These are phyloP conservation scores for Calonectria multiphialidica DNA, from an alignment of 2,329 filamentous ascomycete species.

Conservation along the genomic window DNA sequence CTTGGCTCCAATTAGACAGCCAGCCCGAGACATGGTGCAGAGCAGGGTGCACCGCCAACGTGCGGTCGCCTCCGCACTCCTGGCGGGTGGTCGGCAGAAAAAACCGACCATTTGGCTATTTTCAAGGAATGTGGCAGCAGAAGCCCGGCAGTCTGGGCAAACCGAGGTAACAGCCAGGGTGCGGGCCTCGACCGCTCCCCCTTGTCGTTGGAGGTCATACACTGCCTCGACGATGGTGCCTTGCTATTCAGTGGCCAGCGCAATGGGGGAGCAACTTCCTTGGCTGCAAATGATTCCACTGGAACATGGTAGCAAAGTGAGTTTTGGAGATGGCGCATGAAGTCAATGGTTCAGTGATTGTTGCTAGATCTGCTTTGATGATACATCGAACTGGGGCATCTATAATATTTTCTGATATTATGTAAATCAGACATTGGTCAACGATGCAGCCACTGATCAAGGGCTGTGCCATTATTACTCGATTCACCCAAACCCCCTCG, in stretches of 20 bases:
- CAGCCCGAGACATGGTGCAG: neutral
- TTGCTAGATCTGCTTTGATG: neutral
- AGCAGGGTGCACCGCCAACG: neutral
- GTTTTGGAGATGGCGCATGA: neutral
- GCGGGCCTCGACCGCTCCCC: neutral
- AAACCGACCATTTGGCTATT: neutral
- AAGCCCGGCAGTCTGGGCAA: neutral
- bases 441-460: too few species aligned
- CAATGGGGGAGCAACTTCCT: neutral
- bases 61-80: neutral
- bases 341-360: too few species aligned
- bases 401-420: neutral
- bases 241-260: neutral
- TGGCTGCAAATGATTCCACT: neutral
- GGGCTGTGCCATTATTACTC: neutral
- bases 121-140: slow-evolving; percentile 17
- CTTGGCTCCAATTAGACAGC: neutral
- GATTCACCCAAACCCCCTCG: too few species aligned
- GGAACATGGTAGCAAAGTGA: too few species aligned
- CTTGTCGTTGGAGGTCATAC: neutral
- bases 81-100: slow-evolving; percentile 12
- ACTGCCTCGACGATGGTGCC: neutral
- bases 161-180: neutral
- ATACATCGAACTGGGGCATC: neutral
- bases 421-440: too few species aligned